phyloP scores from a whole-genome alignment of 805 yeast genomes.

The Henningerozyma blattae region DNA sequence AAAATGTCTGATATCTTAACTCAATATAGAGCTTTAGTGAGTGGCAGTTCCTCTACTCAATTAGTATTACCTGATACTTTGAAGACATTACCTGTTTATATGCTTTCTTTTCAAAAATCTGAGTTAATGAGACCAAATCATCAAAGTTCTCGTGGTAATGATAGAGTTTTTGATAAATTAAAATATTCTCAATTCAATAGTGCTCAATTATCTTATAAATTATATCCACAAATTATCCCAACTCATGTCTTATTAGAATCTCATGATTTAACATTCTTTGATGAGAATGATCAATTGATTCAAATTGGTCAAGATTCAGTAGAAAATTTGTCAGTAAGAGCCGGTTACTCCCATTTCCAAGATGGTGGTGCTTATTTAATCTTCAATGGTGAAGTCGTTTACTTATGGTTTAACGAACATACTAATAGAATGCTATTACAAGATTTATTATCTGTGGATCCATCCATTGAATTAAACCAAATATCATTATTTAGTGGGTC shows the following conservation, averaged over 20 bases:
- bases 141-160: slow-evolving; percentile 41
- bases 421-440: slow-evolving; percentile 54
- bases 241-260: slow-evolving; percentile 49
- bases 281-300: slow-evolving; percentile 31
- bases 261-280: slow-evolving; percentile 39
- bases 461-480: slow-evolving; percentile 10
- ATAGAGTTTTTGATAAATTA: slow-evolving; percentile 37
- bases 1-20: slow-evolving; percentile 46
- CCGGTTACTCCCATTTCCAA: slow-evolving; percentile 26
- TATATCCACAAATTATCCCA: slow-evolving; percentile 74
- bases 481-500: slow-evolving; percentile 28
- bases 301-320: slow-evolving; percentile 31
- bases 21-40: slow-evolving; percentile 40
- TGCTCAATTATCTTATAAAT: slow-evolving; percentile 42
- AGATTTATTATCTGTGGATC: slow-evolving; percentile 62
- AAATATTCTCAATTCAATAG: slow-evolving; percentile 39
- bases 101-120: slow-evolving; percentile 60
- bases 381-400: slow-evolving; percentile 52
- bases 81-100: slow-evolving; percentile 53
- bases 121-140: slow-evolving; percentile 37
- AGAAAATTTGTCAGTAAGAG: slow-evolving; percentile 31
- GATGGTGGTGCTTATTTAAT: slow-evolving; percentile 71
- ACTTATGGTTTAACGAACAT: slow-evolving; percentile 57
- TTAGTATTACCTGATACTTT: slow-evolving; percentile 75
- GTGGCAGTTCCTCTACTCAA: slow-evolving; percentile 32